These are phyloP conservation scores for Eremothecium gossypii DNA, from an alignment of 1,139 yeast species.

Conservation along the genomic window DNA sequence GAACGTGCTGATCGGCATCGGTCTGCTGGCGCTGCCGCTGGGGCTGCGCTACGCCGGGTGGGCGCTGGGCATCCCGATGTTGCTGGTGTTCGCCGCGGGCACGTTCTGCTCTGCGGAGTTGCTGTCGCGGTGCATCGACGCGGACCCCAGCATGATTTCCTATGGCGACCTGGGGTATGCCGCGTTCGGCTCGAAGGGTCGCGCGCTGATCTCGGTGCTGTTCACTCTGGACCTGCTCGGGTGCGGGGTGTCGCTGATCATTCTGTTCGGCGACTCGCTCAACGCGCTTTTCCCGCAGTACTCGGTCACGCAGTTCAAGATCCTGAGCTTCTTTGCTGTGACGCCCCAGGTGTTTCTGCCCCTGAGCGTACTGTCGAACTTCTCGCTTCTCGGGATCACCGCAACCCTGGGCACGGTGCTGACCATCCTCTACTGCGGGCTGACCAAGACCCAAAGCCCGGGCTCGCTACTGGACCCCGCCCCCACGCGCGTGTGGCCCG, in stretches of 20 bases:
- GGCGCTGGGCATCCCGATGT: constrained; percentile 50
- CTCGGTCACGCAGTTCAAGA: constrained; percentile 43
- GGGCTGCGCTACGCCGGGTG: constrained; percentile 78
- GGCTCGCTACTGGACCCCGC: constrained; percentile 60
- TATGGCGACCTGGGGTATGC: constrained; percentile 83
- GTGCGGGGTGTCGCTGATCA: constrained; percentile 65
- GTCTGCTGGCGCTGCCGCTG: constrained; percentile 72
- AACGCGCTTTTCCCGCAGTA: constrained; percentile 51
- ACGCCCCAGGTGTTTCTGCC: constrained; percentile 65
- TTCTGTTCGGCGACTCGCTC: constrained; percentile 80
- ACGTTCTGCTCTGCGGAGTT: constrained; percentile 65
- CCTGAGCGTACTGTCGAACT: constrained; percentile 57
- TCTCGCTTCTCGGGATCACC: constrained; percentile 66
- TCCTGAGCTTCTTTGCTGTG: constrained; percentile 48
- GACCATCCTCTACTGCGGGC: constrained; percentile 54
- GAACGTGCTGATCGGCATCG: constrained; percentile 79
- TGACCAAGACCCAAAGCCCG: constrained; percentile 44
- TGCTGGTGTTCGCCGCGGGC: constrained; percentile 48
- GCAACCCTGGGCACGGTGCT: constrained; percentile 57
- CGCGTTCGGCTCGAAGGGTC: constrained; percentile 54
- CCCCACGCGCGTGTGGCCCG: constrained; percentile 44
- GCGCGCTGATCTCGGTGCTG: constrained; percentile 56
- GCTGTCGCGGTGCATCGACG: constrained; percentile 57
- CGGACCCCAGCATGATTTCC: constrained; percentile 69
- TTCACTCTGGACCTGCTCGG: constrained; percentile 74